Base-by-base conservation (phyloP, 257 asterid species). In the Agastache rugosa region DNA sequence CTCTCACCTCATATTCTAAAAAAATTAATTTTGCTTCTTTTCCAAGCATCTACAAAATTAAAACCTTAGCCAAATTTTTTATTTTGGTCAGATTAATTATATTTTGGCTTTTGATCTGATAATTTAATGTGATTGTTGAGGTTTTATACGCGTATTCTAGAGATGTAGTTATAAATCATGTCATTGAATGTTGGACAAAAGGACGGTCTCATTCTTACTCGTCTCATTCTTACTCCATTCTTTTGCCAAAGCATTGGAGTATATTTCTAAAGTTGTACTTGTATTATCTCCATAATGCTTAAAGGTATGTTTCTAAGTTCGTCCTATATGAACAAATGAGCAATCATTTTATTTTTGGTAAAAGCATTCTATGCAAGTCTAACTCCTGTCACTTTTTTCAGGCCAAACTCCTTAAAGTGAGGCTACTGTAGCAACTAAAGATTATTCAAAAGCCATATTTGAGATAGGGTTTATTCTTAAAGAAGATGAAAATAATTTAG, bases 241-340 rank as follows among this genome's bases (percentile, higher is more conserved):
- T 55, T 59, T 42, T 56, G 31, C 65, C 27, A 91, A 88, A 81
- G 90, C 93, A 61, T 64, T 89, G 89, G 98, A 89, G 39, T 83
- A 83, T 72, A 73, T 93, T 53, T 88, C 85, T 31, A 93, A 91
- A 84, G 96, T 93, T 44, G 96, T 93, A 35, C 97, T 93, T 37
- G 89, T 93, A 73, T 93, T 93, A 73, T 93, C 98, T 82, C 97
- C 97, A 59, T 94, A 93, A 71, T 93, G 98, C 85, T 79, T 86
- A 42, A 80, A 91, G 92, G 98, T 93, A 77, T 42, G 63, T 78
- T 75, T 53, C 67, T 56, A 45, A 66, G 25, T 78, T 62, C 17
- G 12, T 19, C 42, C 67, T 20, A 54, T 23, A 34, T 37, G 48
- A 37, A 27, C 62, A 8, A 39, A 53, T 51, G 56, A 60, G 71